Evolutionary conservation across 805 yeast species (phyloP).

Genomic region (Tetrapisispora arboricola): DNA sequence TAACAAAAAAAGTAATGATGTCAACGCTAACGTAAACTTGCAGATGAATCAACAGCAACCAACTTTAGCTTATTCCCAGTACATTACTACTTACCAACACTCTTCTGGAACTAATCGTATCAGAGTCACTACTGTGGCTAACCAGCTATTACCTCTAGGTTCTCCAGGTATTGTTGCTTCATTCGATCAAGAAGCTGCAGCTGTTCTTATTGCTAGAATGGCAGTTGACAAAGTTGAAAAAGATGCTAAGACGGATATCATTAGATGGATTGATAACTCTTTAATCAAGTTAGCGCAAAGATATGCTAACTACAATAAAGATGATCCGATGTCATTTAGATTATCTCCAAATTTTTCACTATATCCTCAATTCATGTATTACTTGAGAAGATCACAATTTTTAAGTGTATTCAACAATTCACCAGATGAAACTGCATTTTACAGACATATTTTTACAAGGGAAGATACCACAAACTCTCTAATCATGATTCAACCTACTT

Average conservation of each 20-base stretch:
- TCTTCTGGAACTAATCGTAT: conserved; percentile 84
- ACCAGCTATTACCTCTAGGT: conserved; percentile 43
- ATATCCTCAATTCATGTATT: conserved; percentile 93
- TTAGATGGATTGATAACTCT: conserved; percentile 91
- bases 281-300: conserved; percentile 82
- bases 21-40: conserved; percentile 7
- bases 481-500: conserved; percentile 96
- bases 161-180: conserved; percentile 46
- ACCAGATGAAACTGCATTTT: conserved; percentile 97
- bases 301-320: conserved; percentile 87
- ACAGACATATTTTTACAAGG: conserved; percentile 81
- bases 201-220: conserved; percentile 83
- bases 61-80: conserved; percentile 52
- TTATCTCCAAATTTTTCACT: conserved; percentile 74
- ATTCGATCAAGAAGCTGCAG: conserved; percentile 98
- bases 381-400: conserved; percentile 92
- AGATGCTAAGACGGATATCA: conserved; percentile 86
- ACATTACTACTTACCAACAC: conserved; percentile 87
- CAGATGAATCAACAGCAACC: conserved; percentile 16
- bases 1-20: conserved; percentile 25
- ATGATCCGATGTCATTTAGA: conserved; percentile 72
- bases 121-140: conserved; percentile 78
- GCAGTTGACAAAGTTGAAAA: conserved; percentile 74
- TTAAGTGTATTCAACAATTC: conserved; percentile 94
- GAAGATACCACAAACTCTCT: conserved; percentile 90